Conservation (phyloP, 2,329 filamentous ascomycete genomes). For the Aspergillus candidus region DNA sequence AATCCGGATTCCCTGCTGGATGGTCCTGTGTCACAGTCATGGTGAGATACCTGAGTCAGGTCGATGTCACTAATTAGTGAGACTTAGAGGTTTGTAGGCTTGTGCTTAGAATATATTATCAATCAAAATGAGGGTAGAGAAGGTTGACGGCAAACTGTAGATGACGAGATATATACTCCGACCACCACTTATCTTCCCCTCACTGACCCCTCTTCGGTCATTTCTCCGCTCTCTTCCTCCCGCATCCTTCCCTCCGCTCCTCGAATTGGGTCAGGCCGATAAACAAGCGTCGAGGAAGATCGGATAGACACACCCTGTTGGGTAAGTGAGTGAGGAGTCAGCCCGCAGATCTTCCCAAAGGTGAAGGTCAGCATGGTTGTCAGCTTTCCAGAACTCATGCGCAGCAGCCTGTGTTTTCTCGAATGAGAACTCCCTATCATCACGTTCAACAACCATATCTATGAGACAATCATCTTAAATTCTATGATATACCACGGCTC, state of each 20-base stretch:
- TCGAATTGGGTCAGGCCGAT: not conserved
- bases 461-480: no score
- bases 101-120: not conserved
- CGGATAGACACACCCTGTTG: not conserved
- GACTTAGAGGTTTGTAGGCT: no score
- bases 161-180: no score
- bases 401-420: no score
- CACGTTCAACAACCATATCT: no score
- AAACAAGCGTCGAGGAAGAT: not conserved
- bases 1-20: slow-evolving; percentile 12
- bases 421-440: no score
- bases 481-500: no score
- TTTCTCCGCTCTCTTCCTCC: not conserved
- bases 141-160: no score
- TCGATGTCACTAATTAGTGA: no score
- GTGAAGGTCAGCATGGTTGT: no score
- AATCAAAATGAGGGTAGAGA: not conserved
- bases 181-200: not conserved
- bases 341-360: no score
- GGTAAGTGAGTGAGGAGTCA: no score
- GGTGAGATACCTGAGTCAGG: slow-evolving; percentile 9
- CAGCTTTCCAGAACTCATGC: not conserved
- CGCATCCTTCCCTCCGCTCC: not conserved
- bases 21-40: not conserved
- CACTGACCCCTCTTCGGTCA: slow-evolving; percentile 1